Evolutionary conservation across 2,329 filamentous ascomycete species (phyloP), one percentile per base, ranked within the genome.

Genomic region (Trichoderma sp.): DNA sequence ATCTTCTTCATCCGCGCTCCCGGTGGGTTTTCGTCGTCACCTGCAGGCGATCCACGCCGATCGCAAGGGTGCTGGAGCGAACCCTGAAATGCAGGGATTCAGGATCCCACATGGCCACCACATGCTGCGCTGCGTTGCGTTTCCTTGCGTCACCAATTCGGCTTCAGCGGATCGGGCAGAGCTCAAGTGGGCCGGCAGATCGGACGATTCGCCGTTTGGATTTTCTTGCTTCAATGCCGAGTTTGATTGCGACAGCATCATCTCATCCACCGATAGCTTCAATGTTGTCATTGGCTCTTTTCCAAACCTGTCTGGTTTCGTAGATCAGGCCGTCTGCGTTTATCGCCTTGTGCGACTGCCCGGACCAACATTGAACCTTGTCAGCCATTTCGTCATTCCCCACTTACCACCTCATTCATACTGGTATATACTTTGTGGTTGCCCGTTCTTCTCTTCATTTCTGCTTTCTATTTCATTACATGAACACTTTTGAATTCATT

Each of bases 61-160:
- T 71, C 51, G 60, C 60, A 39, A 64, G 69, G 61, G 69, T 56
- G 14, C 26, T 47, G 39, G 26, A 47, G 47, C 43, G 39, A 70
- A 71, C 69, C 69, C 69, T 71, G 69, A 71, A 61, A 71, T 57
- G 64, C 64, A 58, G 57, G 51, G 64, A 58, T 67, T 21, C 64
- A 24, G 64, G 43, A 57, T 51, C 36, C 47, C 63, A 53, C 39
- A 26, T 24, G 61, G 43, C 43, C 43, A 47, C 43, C 39, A 30
- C 18, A 32, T 34, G 64, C 39, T 58, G 56, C 56, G 56, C 43
- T 65, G 60, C 69, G 63, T 56, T 67, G 51, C 32, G 58, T 61
- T 39, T 39, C 61, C 36, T 58, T 68, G 65, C 69, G 69, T 71
- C 69, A 71, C 69, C 60, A 21, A 36, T 58, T 58, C 69, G 69